Evolutionary conservation across 139 green algal genomes (phyloP), one percentile per base, ranked within the genome.

Genomic region (Chlamydomonas applanata): DNA sequence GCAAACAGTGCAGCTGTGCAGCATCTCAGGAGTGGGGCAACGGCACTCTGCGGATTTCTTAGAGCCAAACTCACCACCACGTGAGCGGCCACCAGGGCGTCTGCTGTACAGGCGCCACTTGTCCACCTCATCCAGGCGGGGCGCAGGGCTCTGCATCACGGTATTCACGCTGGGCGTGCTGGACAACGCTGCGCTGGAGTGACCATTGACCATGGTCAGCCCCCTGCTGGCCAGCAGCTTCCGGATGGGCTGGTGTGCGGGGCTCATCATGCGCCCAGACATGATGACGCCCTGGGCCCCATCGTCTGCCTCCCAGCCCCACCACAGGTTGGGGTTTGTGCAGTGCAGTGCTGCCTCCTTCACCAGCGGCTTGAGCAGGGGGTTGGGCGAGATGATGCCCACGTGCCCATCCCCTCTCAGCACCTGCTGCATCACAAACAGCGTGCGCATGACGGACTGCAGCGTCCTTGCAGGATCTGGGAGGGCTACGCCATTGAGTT

Each of bases 261-360:
- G 32, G 22, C 24, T 2, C 30, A 22, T 19, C 32, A 49, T n/a
- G 5, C 9, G 27, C 27, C 49, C 35, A 17, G 17, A 3, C 40
- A 16, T 25, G 29, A 34, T 46, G 25, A 66, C 4, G 2, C 30
- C 49, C 4, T 53, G 17, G 29, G 19, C 27, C 14, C 22, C 19
- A 25, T 66, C 13, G 49, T 20, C 24, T 34, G 4, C 24, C 35
- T 17, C 25, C 29, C 25, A 53, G 27, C 29, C 30, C 59, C 33
- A 89, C 77, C 79, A 89, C 54, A 89, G 59, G 71, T 89, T 87
- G 71, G 75, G 34, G 77, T 86, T 87, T 14, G 81, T 29, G 68
- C 85, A 86, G 69, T 73, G 73, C 17, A 61, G 49, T 0, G 81
- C 73, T 0, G 85, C 85, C 17, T 82, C 72, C 19, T 72, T 69